Evolutionary conservation across 352 stramenopile species (phyloP).

Genomic region (Phytophthora podocarpi): DNA sequence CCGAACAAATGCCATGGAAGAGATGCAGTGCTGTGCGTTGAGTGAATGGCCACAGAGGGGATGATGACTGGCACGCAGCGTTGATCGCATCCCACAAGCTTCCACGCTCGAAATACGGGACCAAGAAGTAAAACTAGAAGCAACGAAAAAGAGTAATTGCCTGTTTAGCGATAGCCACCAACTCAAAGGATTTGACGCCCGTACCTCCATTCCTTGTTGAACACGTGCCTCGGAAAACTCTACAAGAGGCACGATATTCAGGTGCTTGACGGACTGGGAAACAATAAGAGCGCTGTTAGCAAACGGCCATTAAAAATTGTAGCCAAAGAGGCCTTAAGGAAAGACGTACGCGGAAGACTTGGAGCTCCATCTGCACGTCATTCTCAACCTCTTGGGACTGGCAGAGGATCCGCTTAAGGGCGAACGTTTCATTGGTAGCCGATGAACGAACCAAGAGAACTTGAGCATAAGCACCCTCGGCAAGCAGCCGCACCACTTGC

Average conservation of each 20-base stretch:
- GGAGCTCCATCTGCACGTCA: conserved; percentile 79
- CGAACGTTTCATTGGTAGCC: conserved; percentile 72
- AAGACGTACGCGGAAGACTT: conserved; percentile 67
- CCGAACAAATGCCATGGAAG: conserved; percentile 85
- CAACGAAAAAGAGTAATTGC: neutral
- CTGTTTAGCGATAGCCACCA: neutral
- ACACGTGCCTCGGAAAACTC: conserved; percentile 76
- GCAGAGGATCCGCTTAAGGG: conserved; percentile 82
- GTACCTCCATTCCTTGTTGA: conserved; percentile 76
- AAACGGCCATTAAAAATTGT: neutral
- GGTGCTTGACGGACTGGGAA: conserved; percentile 70
- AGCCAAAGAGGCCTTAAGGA: neutral
- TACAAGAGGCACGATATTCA: conserved; percentile 82
- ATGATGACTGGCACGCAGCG: conserved; percentile 64
- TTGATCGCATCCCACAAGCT: conserved; percentile 83
- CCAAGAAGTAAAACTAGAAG: conserved; percentile 80
- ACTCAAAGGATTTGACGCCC: neutral
- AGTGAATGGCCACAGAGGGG: conserved; percentile 82
- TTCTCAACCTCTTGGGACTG: conserved; percentile 82
- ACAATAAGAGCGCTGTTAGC: conserved; percentile 3
- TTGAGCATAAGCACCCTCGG: conserved; percentile 81
- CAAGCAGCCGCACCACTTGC: conserved; percentile 68
- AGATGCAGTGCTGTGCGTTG: conserved; percentile 82
- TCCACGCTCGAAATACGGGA: conserved; percentile 85
- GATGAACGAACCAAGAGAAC: conserved; percentile 81